Evolutionary conservation across 305 asterid genomes (phyloP).

Genomic region (Euphrasia arctica): DNA sequence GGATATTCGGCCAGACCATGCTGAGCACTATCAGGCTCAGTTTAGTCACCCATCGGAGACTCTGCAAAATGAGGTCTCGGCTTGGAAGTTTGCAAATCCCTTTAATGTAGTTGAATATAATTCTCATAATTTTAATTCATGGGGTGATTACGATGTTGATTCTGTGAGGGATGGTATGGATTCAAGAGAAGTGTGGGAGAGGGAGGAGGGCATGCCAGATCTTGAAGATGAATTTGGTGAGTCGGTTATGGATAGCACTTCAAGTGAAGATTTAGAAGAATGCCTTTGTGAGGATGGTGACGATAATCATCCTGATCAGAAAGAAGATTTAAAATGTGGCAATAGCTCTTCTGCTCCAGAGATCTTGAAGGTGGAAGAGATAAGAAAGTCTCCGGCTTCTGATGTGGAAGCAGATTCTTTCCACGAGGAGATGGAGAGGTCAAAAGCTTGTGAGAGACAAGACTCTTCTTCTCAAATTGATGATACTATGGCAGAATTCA

Average conservation of each 20-base stretch:
- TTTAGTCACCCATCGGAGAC: neutral
- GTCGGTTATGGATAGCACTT: constrained; percentile 3
- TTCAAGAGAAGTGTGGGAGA: constrained; percentile 21
- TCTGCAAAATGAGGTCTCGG: constrained; percentile 8
- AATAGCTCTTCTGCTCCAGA: neutral
- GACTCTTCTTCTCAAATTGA: constrained; percentile 6
- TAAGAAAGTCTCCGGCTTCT: neutral
- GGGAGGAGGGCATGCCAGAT: constrained; percentile 24
- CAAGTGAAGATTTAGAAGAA: constrained; percentile 10
- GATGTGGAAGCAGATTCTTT: constrained; percentile 8
- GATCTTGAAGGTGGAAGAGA: constrained; percentile 1
- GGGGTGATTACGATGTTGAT: constrained; percentile 8
- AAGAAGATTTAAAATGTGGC: neutral
- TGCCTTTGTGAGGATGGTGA: constrained; percentile 6
- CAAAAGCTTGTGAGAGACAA: constrained; percentile 6
- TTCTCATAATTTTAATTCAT: constrained; percentile 7
- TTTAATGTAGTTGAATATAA: constrained; percentile 7
- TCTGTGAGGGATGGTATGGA: neutral
- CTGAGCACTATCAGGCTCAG: constrained; percentile 3
- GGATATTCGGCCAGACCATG: constrained; percentile 11
- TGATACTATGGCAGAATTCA: constrained; percentile 4
- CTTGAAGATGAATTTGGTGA: constrained; percentile 21
- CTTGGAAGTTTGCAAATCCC: constrained; percentile 6
- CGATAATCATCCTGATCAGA: constrained; percentile 1
- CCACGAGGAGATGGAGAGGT: constrained; percentile 16